Evolutionary conservation across 2,329 filamentous ascomycete genomes (phyloP).

Genomic region (Bipolaris oryzae): DNA sequence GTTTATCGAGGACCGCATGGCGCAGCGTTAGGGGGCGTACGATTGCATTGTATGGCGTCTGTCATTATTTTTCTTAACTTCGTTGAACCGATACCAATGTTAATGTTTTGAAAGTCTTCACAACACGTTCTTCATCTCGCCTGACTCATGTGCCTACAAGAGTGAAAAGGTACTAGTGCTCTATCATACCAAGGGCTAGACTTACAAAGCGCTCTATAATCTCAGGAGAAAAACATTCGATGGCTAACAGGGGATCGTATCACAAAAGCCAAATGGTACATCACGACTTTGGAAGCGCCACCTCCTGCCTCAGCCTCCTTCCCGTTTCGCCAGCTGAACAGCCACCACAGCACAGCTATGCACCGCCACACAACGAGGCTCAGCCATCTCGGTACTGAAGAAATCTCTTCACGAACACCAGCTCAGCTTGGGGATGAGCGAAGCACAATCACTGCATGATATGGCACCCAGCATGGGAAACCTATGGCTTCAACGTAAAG

Average conservation of each 20-base stretch:
- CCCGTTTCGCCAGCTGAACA: neutral
- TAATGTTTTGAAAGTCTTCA: constrained; percentile 17
- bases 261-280: neutral
- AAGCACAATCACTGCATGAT: too few species aligned
- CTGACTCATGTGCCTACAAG: neutral
- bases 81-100: constrained; percentile 20
- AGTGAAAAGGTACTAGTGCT: neutral
- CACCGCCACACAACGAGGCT: too few species aligned
- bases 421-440: too few species aligned
- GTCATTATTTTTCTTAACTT: constrained; percentile 7
- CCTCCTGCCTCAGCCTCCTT: neutral
- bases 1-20: constrained; percentile 21
- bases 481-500: too few species aligned
- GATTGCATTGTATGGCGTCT: constrained; percentile 30
- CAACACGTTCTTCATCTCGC: neutral
- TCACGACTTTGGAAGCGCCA: neutral
- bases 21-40: constrained; percentile 19
- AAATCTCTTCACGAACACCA: too few species aligned
- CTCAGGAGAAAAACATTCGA: neutral
- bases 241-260: neutral
- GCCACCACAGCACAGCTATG: constrained; percentile 3
- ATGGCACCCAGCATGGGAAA: too few species aligned
- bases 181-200: neutral
- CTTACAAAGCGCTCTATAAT: neutral
- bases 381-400: too few species aligned